A percentile compares a stretch with the other conserved stretches of the same genome.
These are phyloP conservation scores for Trichoderma endophyticum DNA, from an alignment of 2,329 filamentous ascomycete species.

Conservation along the genomic window DNA sequence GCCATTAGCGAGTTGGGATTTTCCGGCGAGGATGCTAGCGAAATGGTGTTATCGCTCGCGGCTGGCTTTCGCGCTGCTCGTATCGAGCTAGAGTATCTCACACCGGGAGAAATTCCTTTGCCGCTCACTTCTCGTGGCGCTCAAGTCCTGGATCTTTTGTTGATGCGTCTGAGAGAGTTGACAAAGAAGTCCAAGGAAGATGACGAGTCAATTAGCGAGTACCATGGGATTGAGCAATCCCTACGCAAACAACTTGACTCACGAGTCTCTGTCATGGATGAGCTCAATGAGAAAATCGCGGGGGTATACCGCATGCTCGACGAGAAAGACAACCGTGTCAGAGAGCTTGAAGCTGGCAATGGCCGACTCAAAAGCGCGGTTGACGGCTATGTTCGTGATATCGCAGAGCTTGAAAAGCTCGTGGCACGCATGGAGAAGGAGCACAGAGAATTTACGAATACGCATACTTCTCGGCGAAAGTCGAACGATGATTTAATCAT, in stretches of 20 bases:
- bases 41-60: constrained; percentile 48
- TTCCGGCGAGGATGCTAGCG: constrained; percentile 42
- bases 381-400: constrained; percentile 52
- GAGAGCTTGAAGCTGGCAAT: constrained; percentile 49
- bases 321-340: constrained; percentile 39
- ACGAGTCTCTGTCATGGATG: constrained; percentile 50
- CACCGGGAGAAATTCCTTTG: constrained; percentile 54
- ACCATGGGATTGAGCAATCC: constrained; percentile 53
- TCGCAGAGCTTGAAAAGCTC: constrained; percentile 51
- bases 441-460: constrained; percentile 30
- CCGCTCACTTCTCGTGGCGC: constrained; percentile 52
- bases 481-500: constrained; percentile 33
- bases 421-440: constrained; percentile 47
- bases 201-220: constrained; percentile 58
- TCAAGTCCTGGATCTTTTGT: constrained; percentile 54
- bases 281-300: constrained; percentile 31
- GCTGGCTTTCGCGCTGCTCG: constrained; percentile 54
- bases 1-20: constrained; percentile 53
- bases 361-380: constrained; percentile 51
- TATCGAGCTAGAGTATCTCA: constrained; percentile 60
- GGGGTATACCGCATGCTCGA: constrained; percentile 33
- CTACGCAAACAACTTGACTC: constrained; percentile 56
- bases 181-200: constrained; percentile 44
- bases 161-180: constrained; percentile 49
- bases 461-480: constrained; percentile 35